Conservation (phyloP, 1,284 basidiomycete genomes). For the Leccinum solheimii region DNA sequence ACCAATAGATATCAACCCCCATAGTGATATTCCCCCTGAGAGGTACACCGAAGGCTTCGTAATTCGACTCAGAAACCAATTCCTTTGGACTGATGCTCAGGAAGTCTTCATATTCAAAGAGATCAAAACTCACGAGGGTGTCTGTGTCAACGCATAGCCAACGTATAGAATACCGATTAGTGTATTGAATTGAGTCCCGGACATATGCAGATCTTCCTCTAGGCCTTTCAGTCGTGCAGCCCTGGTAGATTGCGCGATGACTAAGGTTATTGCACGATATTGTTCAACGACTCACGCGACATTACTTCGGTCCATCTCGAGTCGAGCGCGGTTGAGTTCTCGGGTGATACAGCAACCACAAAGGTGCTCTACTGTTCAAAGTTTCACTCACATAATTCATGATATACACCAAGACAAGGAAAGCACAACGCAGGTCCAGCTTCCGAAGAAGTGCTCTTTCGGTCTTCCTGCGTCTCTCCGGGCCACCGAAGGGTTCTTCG, state of each 20-base stretch:
- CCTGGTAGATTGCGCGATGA: conserved; percentile 32
- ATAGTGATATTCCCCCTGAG: conserved; percentile 66
- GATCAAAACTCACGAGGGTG: conserved; percentile 55
- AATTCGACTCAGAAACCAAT: conserved; percentile 71
- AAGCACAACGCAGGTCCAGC: conserved; percentile 63
- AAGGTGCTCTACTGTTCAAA: background rate
- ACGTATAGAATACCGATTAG: conserved; percentile 75
- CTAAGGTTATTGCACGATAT: background rate
- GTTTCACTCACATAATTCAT: conserved; percentile 56
- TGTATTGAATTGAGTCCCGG: conserved; percentile 67
- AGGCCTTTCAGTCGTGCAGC: conserved; percentile 71
- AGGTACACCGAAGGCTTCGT: conserved; percentile 75
- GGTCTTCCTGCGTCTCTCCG: conserved; percentile 40
- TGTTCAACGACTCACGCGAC: conserved; percentile 43
- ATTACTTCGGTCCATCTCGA: conserved; percentile 67
- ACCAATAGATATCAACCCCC: conserved; percentile 48
- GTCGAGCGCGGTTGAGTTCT: conserved; percentile 1
- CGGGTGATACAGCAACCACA: background rate
- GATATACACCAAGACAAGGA: conserved; percentile 63
- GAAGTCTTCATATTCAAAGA: background rate
- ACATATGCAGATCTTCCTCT: conserved; percentile 65
- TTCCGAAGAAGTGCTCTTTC: conserved; percentile 60
- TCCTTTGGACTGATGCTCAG: conserved; percentile 41
- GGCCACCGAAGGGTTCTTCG: conserved; percentile 41
- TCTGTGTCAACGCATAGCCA: conserved; percentile 80